A percentile compares a stretch with the other conserved stretches of the same genome.
Conservation (phyloP, 345 rosid species). For the Iberis pinnata region DNA sequence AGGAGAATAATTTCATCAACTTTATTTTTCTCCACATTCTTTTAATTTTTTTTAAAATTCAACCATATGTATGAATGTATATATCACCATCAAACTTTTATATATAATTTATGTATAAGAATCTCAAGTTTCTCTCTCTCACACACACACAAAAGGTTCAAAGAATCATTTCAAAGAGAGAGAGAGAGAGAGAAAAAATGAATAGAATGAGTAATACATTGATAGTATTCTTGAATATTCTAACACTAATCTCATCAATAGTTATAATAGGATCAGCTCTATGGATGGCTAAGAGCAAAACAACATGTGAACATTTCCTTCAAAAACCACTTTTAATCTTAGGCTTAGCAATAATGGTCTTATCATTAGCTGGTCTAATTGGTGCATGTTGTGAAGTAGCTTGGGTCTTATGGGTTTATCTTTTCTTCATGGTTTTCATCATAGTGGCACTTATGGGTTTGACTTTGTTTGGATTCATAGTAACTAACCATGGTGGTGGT, state of each 20-base stretch:
- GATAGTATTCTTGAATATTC: conserved; percentile 69
- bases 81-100: neutral
- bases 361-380: conserved; percentile 77
- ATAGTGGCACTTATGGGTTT: conserved; percentile 55
- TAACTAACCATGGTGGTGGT: conserved; percentile 77
- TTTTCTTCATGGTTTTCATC: conserved; percentile 71
- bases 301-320: conserved; percentile 75
- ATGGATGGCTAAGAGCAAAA: conserved; percentile 78
- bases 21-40: conserved; percentile 3
- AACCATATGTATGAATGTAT: conserved; percentile 17
- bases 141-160: conserved; percentile 18
- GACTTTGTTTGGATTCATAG: conserved; percentile 71
- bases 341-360: conserved; percentile 58
- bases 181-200: conserved; percentile 33
- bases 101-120: too few species aligned
- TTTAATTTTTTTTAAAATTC: neutral
- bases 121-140: too few species aligned
- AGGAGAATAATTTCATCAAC: conserved; percentile 14
- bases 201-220: conserved; percentile 75
- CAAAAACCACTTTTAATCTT: conserved; percentile 75
- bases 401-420: conserved; percentile 87
- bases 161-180: conserved; percentile 1
- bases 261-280: conserved; percentile 83
- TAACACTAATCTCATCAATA: conserved; percentile 73
- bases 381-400: conserved; percentile 85